Base-by-base conservation (phyloP, 345 rosid genomes). In the Moricandia arvensis region DNA sequence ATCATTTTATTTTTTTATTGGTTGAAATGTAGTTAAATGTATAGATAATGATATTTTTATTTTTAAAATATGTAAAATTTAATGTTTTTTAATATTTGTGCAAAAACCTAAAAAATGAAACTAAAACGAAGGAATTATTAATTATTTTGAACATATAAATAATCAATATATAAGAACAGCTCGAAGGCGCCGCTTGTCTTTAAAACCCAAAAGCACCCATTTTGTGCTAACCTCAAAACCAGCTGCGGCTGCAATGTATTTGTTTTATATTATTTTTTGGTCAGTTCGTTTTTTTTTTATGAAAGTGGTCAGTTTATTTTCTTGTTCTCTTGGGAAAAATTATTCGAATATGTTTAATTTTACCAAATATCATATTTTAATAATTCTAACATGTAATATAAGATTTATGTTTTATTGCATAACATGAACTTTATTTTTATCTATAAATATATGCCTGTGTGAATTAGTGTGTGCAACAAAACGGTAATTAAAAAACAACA, bases 111-210 rank as follows among this genome's bases (percentile, higher is more conserved):
- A 21, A 21, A 21, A 21, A 21, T 21, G 24, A 21, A 21, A 21
- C 24, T 21, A n/a, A n/a, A n/a, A n/a, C n/a, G n/a, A n/a, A n/a
- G n/a, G n/a, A n/a, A n/a, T n/a, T 21, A 21, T 2, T 21, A 21
- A 75, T 24, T 34, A 59, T 47, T 17, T 33, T 38, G 45, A 29
- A 27, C 30, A 37, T 10, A 43, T 17, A 33, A 31, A 9, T 34
- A 16, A 57, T 66, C 24, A 17, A 29, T 51, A 35, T 33, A 1
- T 13, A 31, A 68, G 29, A 69, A 63, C 58, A 69, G 30, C 24
- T 70, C 8, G 21, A 59, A 65, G 57, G 45, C 68, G 72, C 76
- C 80, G 29, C 68, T 49, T 35, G 68, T 78, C 68, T 78, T 49
- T 72, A 49, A 78, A 72, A 78, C 57, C 58, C n/a, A 59, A 66